A percentile compares a stretch with the other conserved stretches of the same genome.
Evolutionary conservation across 225 moss, liverwort and hornwort species (phyloP).

Genomic region (Antitrichia curtipendula): DNA sequence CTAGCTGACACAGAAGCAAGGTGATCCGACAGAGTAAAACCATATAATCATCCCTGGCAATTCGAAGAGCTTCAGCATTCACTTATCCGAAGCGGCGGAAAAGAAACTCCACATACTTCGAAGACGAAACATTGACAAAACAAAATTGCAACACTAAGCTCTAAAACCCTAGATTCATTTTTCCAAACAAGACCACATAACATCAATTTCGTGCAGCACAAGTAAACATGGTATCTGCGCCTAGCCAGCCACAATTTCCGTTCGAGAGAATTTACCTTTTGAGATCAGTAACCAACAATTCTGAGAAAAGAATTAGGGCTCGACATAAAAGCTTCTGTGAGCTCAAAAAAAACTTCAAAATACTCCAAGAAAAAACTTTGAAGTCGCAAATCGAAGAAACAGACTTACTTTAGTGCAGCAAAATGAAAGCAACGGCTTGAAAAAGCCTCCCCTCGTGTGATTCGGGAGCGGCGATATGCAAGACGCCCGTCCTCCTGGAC

Average conservation of each 20-base stretch:
- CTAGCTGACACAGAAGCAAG: neutral
- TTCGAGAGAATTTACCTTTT: neutral
- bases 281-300: neutral
- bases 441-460: neutral
- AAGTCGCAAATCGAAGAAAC: neutral
- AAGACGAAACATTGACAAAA: neutral
- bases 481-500: neutral
- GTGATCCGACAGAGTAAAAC: neutral
- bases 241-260: neutral
- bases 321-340: neutral
- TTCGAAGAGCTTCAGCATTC: neutral
- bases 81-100: neutral
- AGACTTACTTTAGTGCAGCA: neutral
- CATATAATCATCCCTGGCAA: neutral
- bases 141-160: neutral
- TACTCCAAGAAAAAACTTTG: neutral
- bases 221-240: neutral
- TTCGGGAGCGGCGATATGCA: neutral
- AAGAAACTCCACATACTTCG: neutral
- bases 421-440: neutral
- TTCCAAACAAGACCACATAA: neutral
- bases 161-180: neutral
- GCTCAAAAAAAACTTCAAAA: neutral
- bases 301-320: neutral
- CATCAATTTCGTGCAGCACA: neutral